These are phyloP conservation scores for Polytolypa hystricis DNA, from an alignment of 2,329 filamentous ascomycete genomes.

Conservation along the genomic window DNA sequence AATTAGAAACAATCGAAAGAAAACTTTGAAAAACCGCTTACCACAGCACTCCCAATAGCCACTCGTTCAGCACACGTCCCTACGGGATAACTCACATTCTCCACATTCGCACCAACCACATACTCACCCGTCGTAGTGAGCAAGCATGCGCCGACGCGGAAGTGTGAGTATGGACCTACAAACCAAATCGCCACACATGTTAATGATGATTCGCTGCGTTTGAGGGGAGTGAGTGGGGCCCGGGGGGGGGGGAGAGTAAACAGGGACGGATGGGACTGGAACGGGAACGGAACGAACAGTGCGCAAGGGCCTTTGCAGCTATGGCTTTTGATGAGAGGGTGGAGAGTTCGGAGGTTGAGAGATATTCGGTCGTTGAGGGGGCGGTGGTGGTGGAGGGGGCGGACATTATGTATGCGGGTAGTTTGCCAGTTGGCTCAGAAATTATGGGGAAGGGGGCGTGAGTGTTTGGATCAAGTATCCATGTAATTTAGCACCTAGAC, in stretches of 20 bases:
- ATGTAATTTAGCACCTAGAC: too few relatives aligned
- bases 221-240: not conserved
- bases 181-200: not conserved
- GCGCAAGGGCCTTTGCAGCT: slow-evolving; percentile 65
- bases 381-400: too few relatives aligned
- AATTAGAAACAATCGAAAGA: not conserved
- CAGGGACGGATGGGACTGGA: too few relatives aligned
- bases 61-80: slow-evolving; percentile 92
- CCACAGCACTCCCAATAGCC: slow-evolving; percentile 70
- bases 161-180: slow-evolving; percentile 71
- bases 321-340: slow-evolving; percentile 52
- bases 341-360: slow-evolving; percentile 54
- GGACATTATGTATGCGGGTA: slow-evolving; percentile 9
- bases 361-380: too few relatives aligned
- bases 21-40: slow-evolving; percentile 17
- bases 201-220: not conserved
- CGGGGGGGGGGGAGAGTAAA: not conserved
- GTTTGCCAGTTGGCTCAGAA: not conserved
- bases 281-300: slow-evolving; percentile 58
- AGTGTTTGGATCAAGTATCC: too few relatives aligned
- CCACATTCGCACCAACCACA: slow-evolving; percentile 73
- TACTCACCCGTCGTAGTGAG: slow-evolving; percentile 48
- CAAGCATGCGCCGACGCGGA: slow-evolving; percentile 77
- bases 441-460: too few relatives aligned
- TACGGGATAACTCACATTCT: slow-evolving; percentile 87